Conservation (phyloP, 2,329 filamentous ascomycete genomes). For the Apiospora pterosperma region DNA sequence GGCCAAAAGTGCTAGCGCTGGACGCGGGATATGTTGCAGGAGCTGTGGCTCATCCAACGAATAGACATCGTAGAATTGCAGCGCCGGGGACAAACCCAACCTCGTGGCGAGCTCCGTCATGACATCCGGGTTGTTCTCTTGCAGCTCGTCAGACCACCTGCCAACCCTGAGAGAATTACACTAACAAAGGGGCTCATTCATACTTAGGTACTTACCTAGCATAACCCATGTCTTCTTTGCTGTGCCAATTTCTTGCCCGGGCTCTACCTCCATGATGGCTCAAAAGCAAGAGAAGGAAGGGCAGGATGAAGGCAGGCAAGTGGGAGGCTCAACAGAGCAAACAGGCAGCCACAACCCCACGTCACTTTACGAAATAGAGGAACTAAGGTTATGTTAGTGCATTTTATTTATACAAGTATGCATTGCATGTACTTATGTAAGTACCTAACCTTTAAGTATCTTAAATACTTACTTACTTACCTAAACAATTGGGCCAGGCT, state of each 20-base stretch:
- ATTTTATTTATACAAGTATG: no score
- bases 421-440: not conserved
- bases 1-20: constrained; percentile 72
- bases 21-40: constrained; percentile 73
- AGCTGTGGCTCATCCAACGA: constrained; percentile 74
- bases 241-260: not conserved
- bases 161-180: not conserved
- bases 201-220: constrained; percentile 6
- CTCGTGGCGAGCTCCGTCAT: constrained; percentile 70
- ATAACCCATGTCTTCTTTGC: constrained; percentile 10
- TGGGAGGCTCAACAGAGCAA: no score
- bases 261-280: not conserved
- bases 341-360: not conserved
- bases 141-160: not conserved
- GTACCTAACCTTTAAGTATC: no score
- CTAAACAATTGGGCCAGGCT: no score
- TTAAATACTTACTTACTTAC: no score
- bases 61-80: constrained; percentile 80
- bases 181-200: no score
- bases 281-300: no score
- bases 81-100: constrained; percentile 63
- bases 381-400: not conserved
- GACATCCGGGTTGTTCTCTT: constrained; percentile 68
- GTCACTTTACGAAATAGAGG: not conserved
- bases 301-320: no score